phyloP scores from a whole-genome alignment of 768 basidiomycete species.

The Strobilomyces confusus region DNA sequence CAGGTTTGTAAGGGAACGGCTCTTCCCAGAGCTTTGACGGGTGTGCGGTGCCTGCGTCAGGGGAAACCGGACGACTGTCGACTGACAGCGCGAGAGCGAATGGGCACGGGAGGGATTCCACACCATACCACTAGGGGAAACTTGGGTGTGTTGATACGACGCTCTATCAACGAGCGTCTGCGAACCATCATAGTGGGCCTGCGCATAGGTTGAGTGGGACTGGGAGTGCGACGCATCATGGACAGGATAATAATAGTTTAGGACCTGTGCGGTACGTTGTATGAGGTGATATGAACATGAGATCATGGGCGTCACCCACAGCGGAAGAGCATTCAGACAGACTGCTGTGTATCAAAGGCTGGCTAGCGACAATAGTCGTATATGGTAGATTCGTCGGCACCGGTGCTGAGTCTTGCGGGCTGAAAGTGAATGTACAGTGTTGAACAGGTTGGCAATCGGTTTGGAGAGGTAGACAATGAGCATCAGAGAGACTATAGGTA shows the following conservation, averaged over 20 bases:
- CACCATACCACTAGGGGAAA: background rate
- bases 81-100: background rate
- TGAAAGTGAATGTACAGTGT: background rate
- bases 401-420: background rate
- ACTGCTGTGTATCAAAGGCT: too few species aligned
- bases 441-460: background rate
- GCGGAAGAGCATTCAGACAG: rapidly evolving
- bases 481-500: background rate
- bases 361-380: rapidly evolving
- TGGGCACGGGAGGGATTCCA: background rate
- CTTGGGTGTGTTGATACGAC: background rate
- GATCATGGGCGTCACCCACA: background rate
- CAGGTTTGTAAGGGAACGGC: background rate
- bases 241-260: background rate
- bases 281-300: background rate
- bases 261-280: background rate
- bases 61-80: too few species aligned
- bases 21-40: background rate
- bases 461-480: background rate
- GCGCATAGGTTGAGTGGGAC: too few species aligned
- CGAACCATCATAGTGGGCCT: background rate
- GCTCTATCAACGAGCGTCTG: background rate
- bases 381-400: background rate
- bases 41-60: too few species aligned
- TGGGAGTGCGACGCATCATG: too few species aligned